A percentile compares a stretch with the other conserved stretches of the same genome.
Conservation (phyloP, 306 rosid species). For the Crotalaria pallida region DNA sequence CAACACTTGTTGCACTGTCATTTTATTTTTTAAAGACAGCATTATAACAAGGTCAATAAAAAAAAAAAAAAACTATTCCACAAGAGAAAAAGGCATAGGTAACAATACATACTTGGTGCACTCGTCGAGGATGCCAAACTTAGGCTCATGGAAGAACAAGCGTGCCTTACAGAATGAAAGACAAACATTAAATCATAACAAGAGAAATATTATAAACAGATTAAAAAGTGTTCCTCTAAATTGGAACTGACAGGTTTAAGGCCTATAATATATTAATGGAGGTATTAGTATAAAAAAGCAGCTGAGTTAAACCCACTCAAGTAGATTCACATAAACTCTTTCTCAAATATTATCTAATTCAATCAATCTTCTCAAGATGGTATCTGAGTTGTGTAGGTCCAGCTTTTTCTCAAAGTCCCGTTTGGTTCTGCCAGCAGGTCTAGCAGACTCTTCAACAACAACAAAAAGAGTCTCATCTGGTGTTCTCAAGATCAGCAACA, state of each 20-base stretch:
- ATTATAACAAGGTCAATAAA: neutral
- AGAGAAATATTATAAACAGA: neutral
- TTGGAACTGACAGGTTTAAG: conserved; percentile 1
- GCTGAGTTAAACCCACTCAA: no score
- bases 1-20: conserved; percentile 94
- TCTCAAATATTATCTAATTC: no score
- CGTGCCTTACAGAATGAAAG: conserved; percentile 65
- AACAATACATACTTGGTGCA: conserved; percentile 89
- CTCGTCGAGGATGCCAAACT: conserved; percentile 90
- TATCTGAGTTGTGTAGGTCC: no score
- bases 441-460: no score
- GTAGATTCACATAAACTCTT: no score
- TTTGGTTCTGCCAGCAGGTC: no score
- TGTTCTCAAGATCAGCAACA: no score
- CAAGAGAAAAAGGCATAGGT: neutral
- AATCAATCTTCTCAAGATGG: no score
- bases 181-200: conserved; percentile 23
- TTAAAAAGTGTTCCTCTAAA: neutral
- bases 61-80: neutral
- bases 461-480: no score
- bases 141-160: conserved; percentile 91
- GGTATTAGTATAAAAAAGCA: no score
- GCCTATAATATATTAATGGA: neutral
- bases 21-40: conserved; percentile 10
- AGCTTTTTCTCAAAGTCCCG: no score